Conservation (phyloP, 164 flowering plant genomes). For the Umbellularia californica region DNA sequence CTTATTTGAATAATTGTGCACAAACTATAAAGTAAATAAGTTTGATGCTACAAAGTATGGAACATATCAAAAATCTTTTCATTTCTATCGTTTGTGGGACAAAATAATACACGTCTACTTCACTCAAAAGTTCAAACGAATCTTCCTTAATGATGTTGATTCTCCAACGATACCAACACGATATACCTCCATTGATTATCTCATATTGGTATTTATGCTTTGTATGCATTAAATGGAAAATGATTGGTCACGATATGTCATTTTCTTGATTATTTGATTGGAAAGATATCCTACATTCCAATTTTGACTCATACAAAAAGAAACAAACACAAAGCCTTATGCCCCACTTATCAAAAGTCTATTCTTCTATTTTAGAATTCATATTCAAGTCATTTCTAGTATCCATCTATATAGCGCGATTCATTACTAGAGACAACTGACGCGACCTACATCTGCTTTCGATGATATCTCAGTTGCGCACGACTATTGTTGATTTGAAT, state of each 20-base stretch:
- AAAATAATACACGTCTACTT: background rate
- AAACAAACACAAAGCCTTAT: background rate
- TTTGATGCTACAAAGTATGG: background rate
- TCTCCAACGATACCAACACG: background rate
- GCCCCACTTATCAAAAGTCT: conserved; percentile 9
- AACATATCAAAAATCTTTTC: background rate
- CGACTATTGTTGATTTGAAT: background rate
- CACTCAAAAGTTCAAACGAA: background rate
- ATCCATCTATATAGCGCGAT: background rate
- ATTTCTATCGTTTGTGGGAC: background rate
- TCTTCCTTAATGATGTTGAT: background rate
- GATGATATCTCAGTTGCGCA: background rate
- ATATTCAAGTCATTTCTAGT: background rate
- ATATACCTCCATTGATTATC: background rate
- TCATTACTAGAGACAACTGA: background rate
- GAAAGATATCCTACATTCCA: background rate
- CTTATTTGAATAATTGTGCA: background rate
- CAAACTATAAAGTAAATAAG: background rate
- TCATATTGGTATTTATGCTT: background rate
- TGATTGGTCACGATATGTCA: background rate
- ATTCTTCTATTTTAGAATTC: background rate
- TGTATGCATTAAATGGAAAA: conserved; percentile 2
- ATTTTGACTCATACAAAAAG: background rate
- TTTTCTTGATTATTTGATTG: background rate
- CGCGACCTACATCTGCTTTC: background rate